A percentile compares a stretch with the other conserved stretches of the same genome.
Conservation (phyloP, 1,284 basidiomycete species). For the Earliella scabrosa region DNA sequence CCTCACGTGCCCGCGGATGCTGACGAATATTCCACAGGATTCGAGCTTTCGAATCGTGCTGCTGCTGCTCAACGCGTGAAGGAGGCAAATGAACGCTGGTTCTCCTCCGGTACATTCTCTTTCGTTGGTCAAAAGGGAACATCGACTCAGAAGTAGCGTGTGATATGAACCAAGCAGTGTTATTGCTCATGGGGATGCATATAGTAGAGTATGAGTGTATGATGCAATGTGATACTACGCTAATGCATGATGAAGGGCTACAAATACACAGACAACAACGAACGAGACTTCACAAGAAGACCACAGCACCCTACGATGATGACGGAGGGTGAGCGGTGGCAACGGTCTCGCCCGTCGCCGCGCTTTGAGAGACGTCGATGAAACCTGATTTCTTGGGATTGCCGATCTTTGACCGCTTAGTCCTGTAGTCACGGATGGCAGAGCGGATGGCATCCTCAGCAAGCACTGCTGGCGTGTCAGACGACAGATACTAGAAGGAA, state of each 20-base stretch:
- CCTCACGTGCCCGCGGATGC: neutral
- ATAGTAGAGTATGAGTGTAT: slow-evolving; percentile 8
- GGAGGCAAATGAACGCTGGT: slow-evolving; percentile 94
- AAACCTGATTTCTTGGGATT: slow-evolving; percentile 63
- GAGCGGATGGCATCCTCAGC: slow-evolving; percentile 98
- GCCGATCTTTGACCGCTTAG: slow-evolving; percentile 66
- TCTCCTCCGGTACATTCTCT: slow-evolving; percentile 84
- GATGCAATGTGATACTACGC: slow-evolving; percentile 20
- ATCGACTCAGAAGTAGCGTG: slow-evolving; percentile 14
- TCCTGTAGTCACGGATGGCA: slow-evolving; percentile 90
- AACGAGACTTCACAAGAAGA: neutral
- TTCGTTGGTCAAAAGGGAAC: slow-evolving; percentile 74
- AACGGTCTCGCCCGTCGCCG: slow-evolving; percentile 67
- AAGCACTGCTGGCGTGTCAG: slow-evolving; percentile 63
- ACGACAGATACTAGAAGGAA: slow-evolving; percentile 23
- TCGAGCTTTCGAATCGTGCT: slow-evolving; percentile 88
- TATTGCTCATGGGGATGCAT: neutral
- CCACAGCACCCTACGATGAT: slow-evolving; percentile 25
- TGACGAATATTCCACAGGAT: slow-evolving; percentile 49
- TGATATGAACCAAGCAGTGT: too few species aligned
- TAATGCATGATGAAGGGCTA: slow-evolving; percentile 20
- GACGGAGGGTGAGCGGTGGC: slow-evolving; percentile 61
- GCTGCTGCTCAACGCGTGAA: slow-evolving; percentile 82
- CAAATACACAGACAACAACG: slow-evolving; percentile 17
- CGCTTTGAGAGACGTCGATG: slow-evolving; percentile 79